phyloP scores from a whole-genome alignment of 495 filamentous ascomycete species.

The Diplogelasinospora grovesii region DNA sequence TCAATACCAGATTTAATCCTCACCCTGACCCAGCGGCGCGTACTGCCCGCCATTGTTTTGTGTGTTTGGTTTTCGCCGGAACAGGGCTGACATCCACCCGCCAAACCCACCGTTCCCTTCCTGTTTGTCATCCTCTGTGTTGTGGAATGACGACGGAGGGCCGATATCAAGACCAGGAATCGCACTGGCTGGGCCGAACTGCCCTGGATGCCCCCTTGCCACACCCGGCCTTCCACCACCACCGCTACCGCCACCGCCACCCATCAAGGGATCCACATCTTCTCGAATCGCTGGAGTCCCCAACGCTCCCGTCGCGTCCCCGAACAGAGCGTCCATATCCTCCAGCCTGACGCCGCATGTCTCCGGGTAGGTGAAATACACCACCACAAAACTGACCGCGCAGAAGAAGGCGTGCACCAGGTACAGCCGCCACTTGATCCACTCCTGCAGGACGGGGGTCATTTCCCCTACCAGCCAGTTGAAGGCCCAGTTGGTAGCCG shows the following conservation, averaged over 20 bases:
- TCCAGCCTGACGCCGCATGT: conserved; percentile 91
- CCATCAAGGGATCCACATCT: conserved; percentile 73
- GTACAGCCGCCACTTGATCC: conserved; percentile 88
- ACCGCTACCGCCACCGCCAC: too few relatives aligned
- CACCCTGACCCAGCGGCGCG: conserved; percentile 35
- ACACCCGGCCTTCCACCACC: conserved; percentile 55
- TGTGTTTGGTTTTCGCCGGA: too few relatives aligned
- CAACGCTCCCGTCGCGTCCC: conserved; percentile 73
- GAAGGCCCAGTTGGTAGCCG: conserved; percentile 95
- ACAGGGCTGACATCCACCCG: conserved; percentile 37
- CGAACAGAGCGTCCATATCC: conserved; percentile 90
- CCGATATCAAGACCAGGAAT: conserved; percentile 36
- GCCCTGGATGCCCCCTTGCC: conserved; percentile 41
- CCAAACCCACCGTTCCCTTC: conserved; percentile 32
- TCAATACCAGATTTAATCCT: conserved; percentile 26
- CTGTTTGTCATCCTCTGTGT: conserved; percentile 16
- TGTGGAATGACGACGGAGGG: conserved; percentile 31
- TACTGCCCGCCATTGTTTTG: conserved; percentile 32
- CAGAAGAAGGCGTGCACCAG: conserved; percentile 96
- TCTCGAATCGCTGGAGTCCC: conserved; percentile 46
- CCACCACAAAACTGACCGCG: conserved; percentile 93
- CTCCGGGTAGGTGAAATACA: conserved; percentile 95
- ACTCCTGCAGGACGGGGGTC: conserved; percentile 85
- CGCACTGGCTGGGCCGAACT: conserved; percentile 25
- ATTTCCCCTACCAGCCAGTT: conserved; percentile 96